Conservation (phyloP, 179 eudicot species). For the Actinidia chinensis region DNA sequence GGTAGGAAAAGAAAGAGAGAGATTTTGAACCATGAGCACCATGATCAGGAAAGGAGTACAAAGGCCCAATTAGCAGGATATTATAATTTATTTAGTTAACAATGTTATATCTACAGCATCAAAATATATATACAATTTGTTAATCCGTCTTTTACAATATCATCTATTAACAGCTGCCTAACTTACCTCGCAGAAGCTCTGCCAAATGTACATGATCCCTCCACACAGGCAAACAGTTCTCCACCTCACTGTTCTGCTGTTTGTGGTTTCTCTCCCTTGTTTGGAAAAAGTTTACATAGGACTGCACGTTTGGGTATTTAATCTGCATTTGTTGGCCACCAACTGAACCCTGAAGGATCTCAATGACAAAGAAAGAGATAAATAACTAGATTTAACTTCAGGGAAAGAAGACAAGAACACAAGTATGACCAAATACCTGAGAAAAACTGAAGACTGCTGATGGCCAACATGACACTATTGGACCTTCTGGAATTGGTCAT, state of each 20-base stretch:
- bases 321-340: not conserved
- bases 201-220: conserved; percentile 16
- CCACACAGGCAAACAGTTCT: not conserved
- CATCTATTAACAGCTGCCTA: conserved; percentile 2
- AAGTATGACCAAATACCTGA: not conserved
- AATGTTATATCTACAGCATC: not conserved
- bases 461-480: conserved; percentile 7
- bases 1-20: no score
- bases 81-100: not conserved
- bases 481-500: conserved; percentile 47
- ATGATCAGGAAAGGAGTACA: no score
- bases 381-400: not conserved
- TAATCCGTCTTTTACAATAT: not conserved
- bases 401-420: not conserved
- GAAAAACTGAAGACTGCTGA: not conserved
- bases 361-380: not conserved
- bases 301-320: not conserved
- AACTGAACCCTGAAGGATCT: not conserved
- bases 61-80: no score
- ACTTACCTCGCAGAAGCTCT: conserved; percentile 18
- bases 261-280: not conserved
- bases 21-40: no score
- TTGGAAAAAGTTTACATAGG: not conserved
- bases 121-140: conserved; percentile 12
- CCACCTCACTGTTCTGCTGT: conserved; percentile 13